These are phyloP conservation scores for Rhizopogon roseolus DNA, from an alignment of 768 basidiomycete genomes.

Conservation along the genomic window DNA sequence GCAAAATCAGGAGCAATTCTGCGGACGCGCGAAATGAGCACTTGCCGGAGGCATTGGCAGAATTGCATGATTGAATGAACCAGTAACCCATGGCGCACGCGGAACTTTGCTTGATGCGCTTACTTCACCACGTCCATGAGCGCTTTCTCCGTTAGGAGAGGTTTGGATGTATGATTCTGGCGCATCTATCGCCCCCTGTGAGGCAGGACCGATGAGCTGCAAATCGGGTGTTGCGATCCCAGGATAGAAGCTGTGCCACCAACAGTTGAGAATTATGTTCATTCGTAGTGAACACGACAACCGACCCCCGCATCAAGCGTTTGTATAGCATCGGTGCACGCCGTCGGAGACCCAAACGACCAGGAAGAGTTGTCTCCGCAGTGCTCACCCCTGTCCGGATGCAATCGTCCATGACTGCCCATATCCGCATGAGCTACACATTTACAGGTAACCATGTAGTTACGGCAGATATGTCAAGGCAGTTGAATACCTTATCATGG, in stretches of 20 bases:
- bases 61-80: constrained; percentile 75
- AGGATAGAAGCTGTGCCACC: constrained; percentile 41
- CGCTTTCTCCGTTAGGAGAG: background rate
- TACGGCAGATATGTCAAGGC: constrained; percentile 1
- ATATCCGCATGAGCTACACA: constrained; percentile 63
- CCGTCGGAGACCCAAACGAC: constrained; percentile 72
- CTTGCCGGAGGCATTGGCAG: constrained; percentile 80
- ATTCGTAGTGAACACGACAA: background rate
- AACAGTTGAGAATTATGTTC: constrained; percentile 13
- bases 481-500: constrained; percentile 52
- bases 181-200: constrained; percentile 18
- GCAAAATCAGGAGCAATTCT: constrained; percentile 3
- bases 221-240: constrained; percentile 34
- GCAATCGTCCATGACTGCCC: constrained; percentile 91
- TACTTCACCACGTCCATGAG: constrained; percentile 1
- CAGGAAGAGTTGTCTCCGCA: constrained; percentile 75
- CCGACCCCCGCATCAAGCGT: constrained; percentile 84
- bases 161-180: constrained; percentile 8
- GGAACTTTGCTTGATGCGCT: constrained; percentile 1
- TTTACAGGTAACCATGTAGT: background rate
- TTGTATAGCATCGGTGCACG: constrained; percentile 87
- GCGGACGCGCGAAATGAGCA: constrained; percentile 5
- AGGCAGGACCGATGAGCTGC: constrained; percentile 30
- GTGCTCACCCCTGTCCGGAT: constrained; percentile 84
- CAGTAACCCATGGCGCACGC: constrained; percentile 49